Base-by-base conservation (phyloP, 1,139 yeast genomes). In the Suhomyces maxii region DNA sequence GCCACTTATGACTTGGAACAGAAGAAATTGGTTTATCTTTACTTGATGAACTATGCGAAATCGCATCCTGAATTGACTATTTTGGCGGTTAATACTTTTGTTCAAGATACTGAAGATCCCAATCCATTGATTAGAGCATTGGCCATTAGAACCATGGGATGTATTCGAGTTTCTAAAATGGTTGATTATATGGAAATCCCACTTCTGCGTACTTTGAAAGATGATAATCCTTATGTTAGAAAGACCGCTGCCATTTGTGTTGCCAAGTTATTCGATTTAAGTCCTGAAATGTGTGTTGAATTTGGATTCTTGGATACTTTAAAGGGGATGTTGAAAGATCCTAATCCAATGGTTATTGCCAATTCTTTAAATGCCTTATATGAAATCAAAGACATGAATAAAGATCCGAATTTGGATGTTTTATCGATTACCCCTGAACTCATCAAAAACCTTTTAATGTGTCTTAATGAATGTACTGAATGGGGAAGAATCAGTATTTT, bases 91-190 rank as follows among this genome's bases (percentile, higher is more conserved):
- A 95, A 95, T 65, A 95, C 99, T 1, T 95, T 95, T 77, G 97
- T 95, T 28, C 86, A 86, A 60, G 99, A 95, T 67, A 85, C 97
- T 1, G 96, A 89, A 63, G 99, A 93, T 63, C 96, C 97, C 39
- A 95, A 95, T 61, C 99, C 99, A 1, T 76, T 95, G 60, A 91
- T 95, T 31, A 78, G 99, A 48, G 97, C 99, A 0, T 79, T 95
- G 66, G 98, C 99, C 0, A 91, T 95, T 50, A 80, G 99, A 61
- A 95, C 99, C 10, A 95, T 95, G 99, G 98, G 99, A 1, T 93
- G 98, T 71, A 90, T 95, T 45, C 74, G 99, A 40, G 99, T 95
- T 26, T 95, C 88, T 59, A 90, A 87, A 66, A 91, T 95, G 84
- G 89, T 90, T 37, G 98, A 91, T 63, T 93, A 95, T 63, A 83